Base-by-base conservation (phyloP, 306 rosid genomes). In the Pyrus communis region DNA sequence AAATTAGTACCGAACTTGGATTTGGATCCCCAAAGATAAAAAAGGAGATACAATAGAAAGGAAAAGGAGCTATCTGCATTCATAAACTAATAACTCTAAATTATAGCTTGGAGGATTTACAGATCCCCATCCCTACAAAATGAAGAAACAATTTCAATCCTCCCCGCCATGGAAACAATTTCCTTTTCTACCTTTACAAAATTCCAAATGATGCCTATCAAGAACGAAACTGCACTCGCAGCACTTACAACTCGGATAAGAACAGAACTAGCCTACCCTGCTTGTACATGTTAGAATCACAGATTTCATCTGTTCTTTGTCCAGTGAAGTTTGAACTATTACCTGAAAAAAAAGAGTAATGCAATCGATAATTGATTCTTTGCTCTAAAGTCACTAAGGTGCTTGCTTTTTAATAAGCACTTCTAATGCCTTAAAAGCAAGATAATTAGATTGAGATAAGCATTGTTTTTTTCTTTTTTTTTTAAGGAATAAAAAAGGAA, bases 251-350 rank as follows among this genome's bases (percentile, higher is more conserved):
- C 30, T 69, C 78, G 70, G 65, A 60, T 75, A 62, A 18, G 61
- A 28, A 72, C 85, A 23, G 58, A 23, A 71, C 87, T 92, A 89
- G 67, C 85, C 89, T 78, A 92, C 97, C 79, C 77, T 92, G 85
- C 79, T 89, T 45, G 96, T 83, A 73, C 96, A 90, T 74, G 84
- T 69, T 82, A 85, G 75, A 80, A 92, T 89, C 43, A 86, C 87
- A 76, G 92, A 84, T 77, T 92, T 95, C 88, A 95, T 83, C 85
- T 51, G 81, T 78, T 95, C 97, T 81, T 89, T 88, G 78, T 81
- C 90, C 82, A 95, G 69, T n/a, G 91, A 87, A 9, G 97, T 86
- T 82, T 89, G 83, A 78, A 95, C 92, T 52, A 95, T 86, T 66
- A 95, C 93, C 97, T 92, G 91, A 78, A 46, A 82, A 83, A 75